These are phyloP conservation scores for Venturia pyrina DNA, from an alignment of 2,329 filamentous ascomycete genomes.

Conservation along the genomic window DNA sequence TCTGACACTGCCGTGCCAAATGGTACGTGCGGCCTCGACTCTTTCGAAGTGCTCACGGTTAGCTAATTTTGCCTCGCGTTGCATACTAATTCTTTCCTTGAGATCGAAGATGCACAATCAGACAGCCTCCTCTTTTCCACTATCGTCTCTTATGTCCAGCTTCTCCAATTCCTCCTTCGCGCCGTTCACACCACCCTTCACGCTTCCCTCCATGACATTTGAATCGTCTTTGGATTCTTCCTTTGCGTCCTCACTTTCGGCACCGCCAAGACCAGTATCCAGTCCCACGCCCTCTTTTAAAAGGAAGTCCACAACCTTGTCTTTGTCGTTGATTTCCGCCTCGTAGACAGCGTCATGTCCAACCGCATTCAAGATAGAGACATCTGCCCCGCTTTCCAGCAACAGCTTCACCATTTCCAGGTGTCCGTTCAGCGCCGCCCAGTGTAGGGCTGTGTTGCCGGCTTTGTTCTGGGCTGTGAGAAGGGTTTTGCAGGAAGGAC, in stretches of 20 bases:
- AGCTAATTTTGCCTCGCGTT: not conserved
- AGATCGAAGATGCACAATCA: not conserved
- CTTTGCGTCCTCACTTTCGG: constrained; percentile 21
- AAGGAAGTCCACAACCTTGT: constrained; percentile 38
- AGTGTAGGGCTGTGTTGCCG: constrained; percentile 88
- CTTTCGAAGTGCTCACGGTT: not conserved
- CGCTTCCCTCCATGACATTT: constrained; percentile 11
- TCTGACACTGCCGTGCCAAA: not conserved
- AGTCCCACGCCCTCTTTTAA: constrained; percentile 36
- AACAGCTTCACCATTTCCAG: constrained; percentile 69
- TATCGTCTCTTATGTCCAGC: not conserved
- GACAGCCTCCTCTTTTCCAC: not conserved
- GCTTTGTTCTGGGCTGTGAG: constrained; percentile 65
- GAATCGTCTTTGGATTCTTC: constrained; percentile 16
- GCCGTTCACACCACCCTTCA: constrained; percentile 5
- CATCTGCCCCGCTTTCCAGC: constrained; percentile 65
- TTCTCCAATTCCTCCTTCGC: constrained; percentile 10
- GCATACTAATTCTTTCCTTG: not conserved
- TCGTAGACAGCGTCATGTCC: constrained; percentile 56
- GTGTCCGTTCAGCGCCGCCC: constrained; percentile 86
- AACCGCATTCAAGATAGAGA: constrained; percentile 68
- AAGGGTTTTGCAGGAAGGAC: constrained; percentile 31
- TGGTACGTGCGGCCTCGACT: not conserved
- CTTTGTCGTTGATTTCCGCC: constrained; percentile 39
- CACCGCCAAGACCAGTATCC: constrained; percentile 26